These are phyloP conservation scores for Microcos paniculata DNA, from an alignment of 345 rosid genomes.

Conservation along the genomic window DNA sequence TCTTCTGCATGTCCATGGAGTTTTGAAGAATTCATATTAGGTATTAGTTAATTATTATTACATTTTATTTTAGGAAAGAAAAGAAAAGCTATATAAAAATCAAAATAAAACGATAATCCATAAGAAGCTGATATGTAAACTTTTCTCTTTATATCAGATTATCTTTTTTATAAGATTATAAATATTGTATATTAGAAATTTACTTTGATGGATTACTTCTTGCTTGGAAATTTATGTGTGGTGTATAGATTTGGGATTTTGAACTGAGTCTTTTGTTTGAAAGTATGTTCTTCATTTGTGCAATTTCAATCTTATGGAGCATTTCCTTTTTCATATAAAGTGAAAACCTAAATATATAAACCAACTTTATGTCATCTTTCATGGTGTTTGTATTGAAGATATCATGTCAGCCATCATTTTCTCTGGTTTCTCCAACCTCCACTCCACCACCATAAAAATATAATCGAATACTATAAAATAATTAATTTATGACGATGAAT, in stretches of 20 bases:
- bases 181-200: not conserved
- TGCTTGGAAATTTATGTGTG: not conserved
- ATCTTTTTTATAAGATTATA: not conserved
- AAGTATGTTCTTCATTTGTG: not conserved
- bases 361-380: not conserved
- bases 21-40: no score
- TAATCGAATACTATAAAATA: not conserved
- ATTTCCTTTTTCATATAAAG: not conserved
- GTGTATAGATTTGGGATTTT: not conserved
- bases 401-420: constrained; percentile 4
- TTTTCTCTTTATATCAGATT: not conserved
- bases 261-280: not conserved
- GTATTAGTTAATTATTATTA: no score
- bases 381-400: not conserved
- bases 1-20: no score
- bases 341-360: not conserved
- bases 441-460: constrained; percentile 3
- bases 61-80: no score
- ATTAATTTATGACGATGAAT: not conserved
- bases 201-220: not conserved
- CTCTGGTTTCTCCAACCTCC: not conserved
- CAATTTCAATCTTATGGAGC: not conserved
- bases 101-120: no score
- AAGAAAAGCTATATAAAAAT: no score
- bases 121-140: no score